Base-by-base conservation (phyloP, 306 rosid genomes). In the Hippophae tibetana region DNA sequence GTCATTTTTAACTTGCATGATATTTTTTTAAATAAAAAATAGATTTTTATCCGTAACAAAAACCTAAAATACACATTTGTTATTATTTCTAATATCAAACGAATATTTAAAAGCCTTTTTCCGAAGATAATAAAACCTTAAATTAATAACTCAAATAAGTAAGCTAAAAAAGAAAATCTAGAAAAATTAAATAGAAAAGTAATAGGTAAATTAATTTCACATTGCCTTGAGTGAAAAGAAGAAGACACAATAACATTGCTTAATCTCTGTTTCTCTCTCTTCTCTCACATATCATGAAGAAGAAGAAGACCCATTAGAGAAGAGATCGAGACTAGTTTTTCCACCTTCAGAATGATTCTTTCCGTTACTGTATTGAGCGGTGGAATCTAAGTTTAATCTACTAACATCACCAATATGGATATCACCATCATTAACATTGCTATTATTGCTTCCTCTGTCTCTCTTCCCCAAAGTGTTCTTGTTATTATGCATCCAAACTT, bases 401-500 rank as follows among this genome's bases (percentile, higher is more conserved):
- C 4, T 47, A 3, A 47, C 60, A 55, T 52, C 41, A 5, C 13
- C 50, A 44, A 52, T 47, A 38, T 43, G 70, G 42, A 25, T 58
- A 10, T 43, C 56, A 47, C 27, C 69, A 52, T 11, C 50, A 13
- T 31, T 26, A 9, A 12, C 47, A 9, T 44, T 43, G 44, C 13
- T 27, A 5, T 61, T 26, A 23, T 9, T 18, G 9, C 42, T 47
- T n/a, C 8, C 14, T 8, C 52, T 13, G 43, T 42, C 40, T 61
- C 14, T 81, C 74, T 76, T 86, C 74, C 74, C 74, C 1, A 70
- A 55, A n/a, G 60, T 74, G 77, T 84, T 80, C 82, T 90, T 90
- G 78, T 90, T 90, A 49, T 90, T 90, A 69, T 87, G 95, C 95
- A 90, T 90, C 97, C 97, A 90, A 47, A 87, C 90, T 71, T 81